phyloP scores from a whole-genome alignment of 441 rosid genomes.

The Adansonia gregorii region DNA sequence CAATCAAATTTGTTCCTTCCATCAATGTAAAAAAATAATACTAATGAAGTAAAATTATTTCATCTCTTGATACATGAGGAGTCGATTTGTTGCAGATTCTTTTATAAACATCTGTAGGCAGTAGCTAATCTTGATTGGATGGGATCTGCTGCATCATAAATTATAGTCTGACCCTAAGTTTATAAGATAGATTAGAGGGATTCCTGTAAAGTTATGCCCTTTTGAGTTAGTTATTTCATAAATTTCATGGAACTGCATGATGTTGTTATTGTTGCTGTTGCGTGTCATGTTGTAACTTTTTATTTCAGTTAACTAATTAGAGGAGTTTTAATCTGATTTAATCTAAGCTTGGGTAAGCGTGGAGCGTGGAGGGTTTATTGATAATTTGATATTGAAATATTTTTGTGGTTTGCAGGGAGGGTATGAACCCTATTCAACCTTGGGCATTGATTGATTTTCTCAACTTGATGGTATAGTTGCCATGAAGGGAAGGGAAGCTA shows the following conservation, averaged over 20 bases:
- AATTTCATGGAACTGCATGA: neutral
- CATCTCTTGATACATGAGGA: slow-evolving; percentile 16
- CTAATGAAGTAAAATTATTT: neutral
- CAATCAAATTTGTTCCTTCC: slow-evolving; percentile 20
- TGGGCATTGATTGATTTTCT: slow-evolving; percentile 77
- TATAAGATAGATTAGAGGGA: neutral
- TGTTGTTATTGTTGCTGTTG: neutral
- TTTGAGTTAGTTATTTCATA: neutral
- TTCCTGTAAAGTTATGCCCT: neutral
- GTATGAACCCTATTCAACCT: slow-evolving; percentile 74
- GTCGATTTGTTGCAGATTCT: slow-evolving; percentile 7
- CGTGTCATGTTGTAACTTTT: slow-evolving; percentile 1
- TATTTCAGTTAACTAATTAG: neutral
- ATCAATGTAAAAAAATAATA: slow-evolving; percentile 6
- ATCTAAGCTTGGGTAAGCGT: too few species aligned
- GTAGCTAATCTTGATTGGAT: neutral
- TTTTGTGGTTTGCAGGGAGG: slow-evolving; percentile 65
- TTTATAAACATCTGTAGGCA: neutral
- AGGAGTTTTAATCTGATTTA: neutral
- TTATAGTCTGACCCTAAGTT: neutral
- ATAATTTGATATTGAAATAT: slow-evolving; percentile 36
- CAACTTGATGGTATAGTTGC: neutral
- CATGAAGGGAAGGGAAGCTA: too few species aligned
- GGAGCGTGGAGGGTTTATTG: slow-evolving; percentile 35
- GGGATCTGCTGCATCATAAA: slow-evolving; percentile 5